Evolutionary conservation across 1,284 basidiomycete species (phyloP), one percentile per base, ranked within the genome.

Genomic region (Taiwanofungus camphoratus): DNA sequence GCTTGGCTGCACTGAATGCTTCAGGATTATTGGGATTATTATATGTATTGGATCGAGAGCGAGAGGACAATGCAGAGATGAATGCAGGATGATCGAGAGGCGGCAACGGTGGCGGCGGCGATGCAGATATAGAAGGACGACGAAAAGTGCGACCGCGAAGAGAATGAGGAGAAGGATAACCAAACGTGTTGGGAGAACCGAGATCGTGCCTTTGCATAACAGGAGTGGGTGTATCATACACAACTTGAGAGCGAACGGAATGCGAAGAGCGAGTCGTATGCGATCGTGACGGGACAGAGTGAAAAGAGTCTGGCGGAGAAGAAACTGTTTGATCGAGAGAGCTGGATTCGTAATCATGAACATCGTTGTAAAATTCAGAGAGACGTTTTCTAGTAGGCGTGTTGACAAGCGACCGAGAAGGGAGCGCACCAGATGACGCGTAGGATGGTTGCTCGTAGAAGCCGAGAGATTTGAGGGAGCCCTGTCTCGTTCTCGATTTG

Each of bases 61-160:
- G 56, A 13, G 45, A 49, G 37, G 52, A 46, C 39, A 60, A 45
- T 7, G 45, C 50, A 5, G 56, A 56, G 34, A 57, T 41, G 31
- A 76, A 62, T 30, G 67, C 72, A n/a, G 74, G 73, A 54, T 77
- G 76, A 43, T 70, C 60, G 15, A 78, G 63, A 4, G 73, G 65
- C 18, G 77, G 77, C 24, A 79, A 55, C 8, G 76, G 73, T 7
- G 77, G 77, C 2, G 60, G 53, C 18, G 58, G 52, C 11, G 56
- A 60, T 52, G 48, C 45, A 30, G 53, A 41, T 39, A 46, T 42
- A 34, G 58, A 51, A 18, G 8, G 33, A 13, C 21, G 39, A 19
- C 23, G 32, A 29, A 29, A 16, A 30, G 1, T 29, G 37, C 18
- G 38, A 37, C 20, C 16, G 19, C 2, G 22, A 22, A 21, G 29